Conservation (phyloP, 192 early-diverging fungal species). For the Glomus cerebriforme region DNA sequence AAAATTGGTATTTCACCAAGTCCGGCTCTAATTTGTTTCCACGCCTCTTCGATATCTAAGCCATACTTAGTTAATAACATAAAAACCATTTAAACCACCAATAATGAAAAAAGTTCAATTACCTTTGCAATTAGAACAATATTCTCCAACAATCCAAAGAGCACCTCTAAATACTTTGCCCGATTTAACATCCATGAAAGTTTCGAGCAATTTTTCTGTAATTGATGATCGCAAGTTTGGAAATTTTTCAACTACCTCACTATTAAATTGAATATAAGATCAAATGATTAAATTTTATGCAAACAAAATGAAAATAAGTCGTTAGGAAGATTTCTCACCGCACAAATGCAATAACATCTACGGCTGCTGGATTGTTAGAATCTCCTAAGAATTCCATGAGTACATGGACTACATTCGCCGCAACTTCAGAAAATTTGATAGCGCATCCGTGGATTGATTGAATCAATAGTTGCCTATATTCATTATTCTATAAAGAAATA, state of each 20-base stretch:
- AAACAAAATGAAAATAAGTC: slow-evolving; percentile 1
- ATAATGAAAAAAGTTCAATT: background rate
- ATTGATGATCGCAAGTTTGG: slow-evolving; percentile 84
- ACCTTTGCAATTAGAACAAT: slow-evolving; percentile 65
- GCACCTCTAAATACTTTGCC: slow-evolving; percentile 94
- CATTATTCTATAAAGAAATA: slow-evolving; percentile 70
- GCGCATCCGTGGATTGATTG: slow-evolving; percentile 96
- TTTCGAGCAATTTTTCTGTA: slow-evolving; percentile 74
- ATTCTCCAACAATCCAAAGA: slow-evolving; percentile 99
- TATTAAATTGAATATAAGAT: slow-evolving; percentile 27
- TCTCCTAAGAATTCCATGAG: slow-evolving; percentile 95
- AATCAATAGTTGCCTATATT: slow-evolving; percentile 94
- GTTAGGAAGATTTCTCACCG: too few species aligned
- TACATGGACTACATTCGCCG: slow-evolving; percentile 93
- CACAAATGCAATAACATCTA: slow-evolving; percentile 97
- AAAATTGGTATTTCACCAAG: slow-evolving; percentile 94
- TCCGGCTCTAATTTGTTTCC: slow-evolving; percentile 78
- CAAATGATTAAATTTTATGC: slow-evolving; percentile 1
- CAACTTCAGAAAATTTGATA: slow-evolving; percentile 94
- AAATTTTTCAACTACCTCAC: slow-evolving; percentile 97
- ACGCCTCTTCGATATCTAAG: slow-evolving; percentile 77
- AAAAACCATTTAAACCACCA: background rate
- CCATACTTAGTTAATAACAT: background rate
- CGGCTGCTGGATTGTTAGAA: slow-evolving; percentile 82
- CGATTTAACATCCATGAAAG: slow-evolving; percentile 88